These are phyloP conservation scores for Arabis alpina DNA, from an alignment of 345 rosid species.

Conservation along the genomic window DNA sequence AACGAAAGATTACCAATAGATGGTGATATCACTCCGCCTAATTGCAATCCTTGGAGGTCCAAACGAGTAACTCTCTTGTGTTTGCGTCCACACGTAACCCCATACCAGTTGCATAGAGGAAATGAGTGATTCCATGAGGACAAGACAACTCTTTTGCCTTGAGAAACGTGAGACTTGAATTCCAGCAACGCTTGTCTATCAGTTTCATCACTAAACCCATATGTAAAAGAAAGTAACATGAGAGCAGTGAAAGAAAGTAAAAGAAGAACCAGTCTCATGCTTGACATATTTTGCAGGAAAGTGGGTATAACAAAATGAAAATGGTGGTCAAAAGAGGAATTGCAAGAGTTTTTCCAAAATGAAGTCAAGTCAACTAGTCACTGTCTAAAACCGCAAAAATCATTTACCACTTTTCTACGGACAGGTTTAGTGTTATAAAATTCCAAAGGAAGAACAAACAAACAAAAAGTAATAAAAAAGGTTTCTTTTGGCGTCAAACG, in stretches of 20 bases:
- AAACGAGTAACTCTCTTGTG: conserved; percentile 31
- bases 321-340: not conserved
- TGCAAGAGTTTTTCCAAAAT: not conserved
- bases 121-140: conserved; percentile 41
- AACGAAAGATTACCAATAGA: conserved; percentile 26
- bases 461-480: no score
- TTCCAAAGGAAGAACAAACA: no score
- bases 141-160: not conserved
- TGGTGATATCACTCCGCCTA: conserved; percentile 35
- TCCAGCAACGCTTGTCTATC: conserved; percentile 16
- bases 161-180: conserved; percentile 21
- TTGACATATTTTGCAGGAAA: no score
- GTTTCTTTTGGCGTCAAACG: no score
- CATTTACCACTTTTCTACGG: no score
- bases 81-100: conserved; percentile 30
- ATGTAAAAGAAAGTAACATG: no score
- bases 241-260: not conserved
- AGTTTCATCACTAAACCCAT: not conserved
- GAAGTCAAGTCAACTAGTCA: not conserved
- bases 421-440: no score
- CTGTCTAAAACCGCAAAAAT: no score
- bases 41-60: not conserved
- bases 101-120: conserved; percentile 38
- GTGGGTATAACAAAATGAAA: no score
- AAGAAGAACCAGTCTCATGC: not conserved